Base-by-base conservation (phyloP, 139 green algal species). In the Chlorella sp. region DNA sequence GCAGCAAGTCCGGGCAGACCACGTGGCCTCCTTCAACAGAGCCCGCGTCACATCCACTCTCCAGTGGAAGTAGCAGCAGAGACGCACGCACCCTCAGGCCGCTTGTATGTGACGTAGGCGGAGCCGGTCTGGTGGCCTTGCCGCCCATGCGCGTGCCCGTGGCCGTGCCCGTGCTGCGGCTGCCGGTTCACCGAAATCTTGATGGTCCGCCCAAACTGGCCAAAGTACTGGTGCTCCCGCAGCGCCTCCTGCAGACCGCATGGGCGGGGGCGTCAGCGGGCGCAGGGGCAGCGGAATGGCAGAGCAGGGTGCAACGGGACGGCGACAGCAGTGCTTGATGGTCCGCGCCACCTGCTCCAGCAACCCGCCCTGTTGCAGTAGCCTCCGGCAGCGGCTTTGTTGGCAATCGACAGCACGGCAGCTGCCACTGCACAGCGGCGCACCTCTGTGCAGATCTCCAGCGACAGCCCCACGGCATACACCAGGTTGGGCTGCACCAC, bases 401-500 rank as follows among this genome's bases (percentile, higher is more conserved):
- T n/a, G n/a, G 8, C 8, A 60, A 60, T 11, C 51, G 24, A 16
- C 51, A 24, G 51, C 51, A 60, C 51, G 16, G 51, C 51, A 26
- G 13, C 51, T 60, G 11, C 51, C 2, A 3, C 51, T 26, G 51
- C 51, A 60, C 51, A 26, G 51, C 11, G 16, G 14, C 11, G 51
- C 51, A 60, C 51, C 51, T 60, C 51, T 60, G 51, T 60, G 88
- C 95, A 98, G 30, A 95, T 91, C 19, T 94, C 89, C 76, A 98
- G 80, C 24, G 91, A 83, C 54, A 98, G 78, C 17, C 96, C 96
- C 69, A 98, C 94, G 1, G 92, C 92, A 84, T 98, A 98, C 24
- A 98, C 96, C 77, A 98, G 90, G 88, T 97, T 98, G 65, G 92
- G 91, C 92, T 98, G 96, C 20, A 98, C 92, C 46, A 98, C 96